These are phyloP conservation scores for Fusarium avenaceum DNA, from an alignment of 2,329 filamentous ascomycete genomes.

Conservation along the genomic window DNA sequence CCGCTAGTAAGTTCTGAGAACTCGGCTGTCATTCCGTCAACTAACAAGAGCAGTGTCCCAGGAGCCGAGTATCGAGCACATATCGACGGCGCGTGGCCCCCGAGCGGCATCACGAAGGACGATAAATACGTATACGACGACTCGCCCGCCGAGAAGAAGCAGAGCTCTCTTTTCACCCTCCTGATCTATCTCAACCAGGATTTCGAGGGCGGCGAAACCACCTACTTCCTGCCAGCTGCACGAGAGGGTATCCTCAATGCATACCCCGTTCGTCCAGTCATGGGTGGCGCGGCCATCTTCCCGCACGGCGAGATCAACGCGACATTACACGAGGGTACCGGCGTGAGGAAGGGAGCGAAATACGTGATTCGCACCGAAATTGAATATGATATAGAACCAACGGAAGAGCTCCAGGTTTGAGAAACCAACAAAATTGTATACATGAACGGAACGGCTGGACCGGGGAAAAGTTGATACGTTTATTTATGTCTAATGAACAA, in stretches of 20 bases:
- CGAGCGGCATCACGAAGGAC: conserved; percentile 71
- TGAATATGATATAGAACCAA: conserved; percentile 72
- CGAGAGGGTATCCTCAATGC: conserved; percentile 76
- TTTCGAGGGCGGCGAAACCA: conserved; percentile 79
- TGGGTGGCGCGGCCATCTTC: conserved; percentile 77
- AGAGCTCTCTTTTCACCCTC: conserved; percentile 78
- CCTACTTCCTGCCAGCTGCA: conserved; percentile 75
- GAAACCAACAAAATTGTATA: conserved; percentile 10
- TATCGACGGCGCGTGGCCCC: conserved; percentile 80
- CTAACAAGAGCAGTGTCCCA: conserved; percentile 60
- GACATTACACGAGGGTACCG: conserved; percentile 77
- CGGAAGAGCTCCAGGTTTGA: conserved; percentile 14
- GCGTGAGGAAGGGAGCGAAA: conserved; percentile 74
- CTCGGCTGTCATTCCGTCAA: rapidly evolving
- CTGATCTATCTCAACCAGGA: conserved; percentile 79
- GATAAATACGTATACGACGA: conserved; percentile 75
- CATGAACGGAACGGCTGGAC: conserved; percentile 20
- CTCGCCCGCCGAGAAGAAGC: conserved; percentile 69
- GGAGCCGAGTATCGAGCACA: conserved; percentile 79
- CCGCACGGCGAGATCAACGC: conserved; percentile 77
- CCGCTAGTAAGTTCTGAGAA: conserved; percentile 61
- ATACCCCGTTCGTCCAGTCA: conserved; percentile 76
- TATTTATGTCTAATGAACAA: conserved; percentile 28
- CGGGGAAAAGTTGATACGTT: conserved; percentile 27
- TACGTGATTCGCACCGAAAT: conserved; percentile 81